These are phyloP conservation scores for Dittrichia graveolens DNA, from an alignment of 129 eudicot genomes.

Conservation along the genomic window DNA sequence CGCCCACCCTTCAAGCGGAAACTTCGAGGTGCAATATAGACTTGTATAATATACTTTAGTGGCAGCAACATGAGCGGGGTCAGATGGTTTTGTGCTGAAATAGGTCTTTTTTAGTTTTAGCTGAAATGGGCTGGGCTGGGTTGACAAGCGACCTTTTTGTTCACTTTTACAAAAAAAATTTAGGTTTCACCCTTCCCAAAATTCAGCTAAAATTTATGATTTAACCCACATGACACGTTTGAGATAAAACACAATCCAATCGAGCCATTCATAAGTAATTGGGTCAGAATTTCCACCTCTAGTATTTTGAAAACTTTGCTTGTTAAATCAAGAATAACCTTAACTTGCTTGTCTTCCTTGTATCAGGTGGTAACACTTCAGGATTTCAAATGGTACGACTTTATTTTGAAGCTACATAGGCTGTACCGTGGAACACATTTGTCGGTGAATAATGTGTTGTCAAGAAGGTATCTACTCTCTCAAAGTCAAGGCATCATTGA, in stretches of 20 bases:
- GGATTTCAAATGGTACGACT: constrained; percentile 95
- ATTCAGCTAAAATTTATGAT: not conserved
- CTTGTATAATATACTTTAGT: constrained; percentile 1
- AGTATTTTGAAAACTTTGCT: not conserved
- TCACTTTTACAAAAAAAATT: not conserved
- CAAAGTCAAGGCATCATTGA: constrained; percentile 8
- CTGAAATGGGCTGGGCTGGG: not conserved
- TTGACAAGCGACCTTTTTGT: not conserved
- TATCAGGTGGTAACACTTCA: constrained; percentile 88
- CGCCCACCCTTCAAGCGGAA: constrained; percentile 82
- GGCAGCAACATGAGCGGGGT: not conserved
- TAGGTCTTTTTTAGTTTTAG: not conserved
- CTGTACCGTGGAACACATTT: constrained; percentile 87
- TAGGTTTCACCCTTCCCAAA: not conserved
- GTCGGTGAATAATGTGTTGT: constrained; percentile 72
- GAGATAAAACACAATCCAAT: not conserved
- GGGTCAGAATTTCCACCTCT: not conserved
- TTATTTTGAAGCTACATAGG: constrained; percentile 70
- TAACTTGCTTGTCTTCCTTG: constrained; percentile 1
- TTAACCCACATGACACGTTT: not conserved
- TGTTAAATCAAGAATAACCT: constrained; percentile 2
- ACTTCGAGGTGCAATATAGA: constrained; percentile 64
- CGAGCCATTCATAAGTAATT: not conserved
- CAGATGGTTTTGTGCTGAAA: not conserved
- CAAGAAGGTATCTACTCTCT: constrained; percentile 60